Evolutionary conservation across 352 stramenopile genomes (phyloP).

Genomic region (Phytophthora fragariaefolia): DNA sequence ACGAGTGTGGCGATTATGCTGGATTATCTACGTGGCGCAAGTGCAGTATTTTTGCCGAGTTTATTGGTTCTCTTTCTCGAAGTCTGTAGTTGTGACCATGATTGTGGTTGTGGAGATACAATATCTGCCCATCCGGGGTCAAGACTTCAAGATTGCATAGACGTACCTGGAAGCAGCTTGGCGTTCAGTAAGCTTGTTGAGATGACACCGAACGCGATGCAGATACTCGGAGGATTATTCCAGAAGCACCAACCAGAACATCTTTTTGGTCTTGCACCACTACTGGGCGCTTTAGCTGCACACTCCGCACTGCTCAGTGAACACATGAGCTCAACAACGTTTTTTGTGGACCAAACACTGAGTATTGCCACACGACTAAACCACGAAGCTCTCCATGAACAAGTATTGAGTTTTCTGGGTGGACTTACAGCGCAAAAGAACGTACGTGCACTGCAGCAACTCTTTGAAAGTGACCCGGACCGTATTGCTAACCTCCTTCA

Average conservation of each 20-base stretch:
- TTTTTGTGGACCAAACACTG: slow-evolving; percentile 48
- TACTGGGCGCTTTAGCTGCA: slow-evolving; percentile 50
- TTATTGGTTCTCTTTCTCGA: slow-evolving; percentile 54
- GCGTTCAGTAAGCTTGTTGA: slow-evolving; percentile 52
- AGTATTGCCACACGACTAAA: slow-evolving; percentile 45
- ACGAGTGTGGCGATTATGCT: slow-evolving; percentile 40
- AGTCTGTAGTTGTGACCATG: slow-evolving; percentile 33
- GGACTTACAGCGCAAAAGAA: slow-evolving; percentile 63
- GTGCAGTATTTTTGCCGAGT: slow-evolving; percentile 37
- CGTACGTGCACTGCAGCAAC: slow-evolving; percentile 37
- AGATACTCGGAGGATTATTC: slow-evolving; percentile 49
- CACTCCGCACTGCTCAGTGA: slow-evolving; percentile 39
- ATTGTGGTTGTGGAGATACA: slow-evolving; percentile 9
- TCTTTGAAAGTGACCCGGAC: slow-evolving; percentile 58
- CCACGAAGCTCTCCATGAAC: slow-evolving; percentile 43
- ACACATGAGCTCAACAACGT: slow-evolving; percentile 39
- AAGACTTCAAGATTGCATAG: not conserved
- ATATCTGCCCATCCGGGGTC: not conserved
- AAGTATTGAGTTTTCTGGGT: slow-evolving; percentile 58
- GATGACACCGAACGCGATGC: slow-evolving; percentile 26
- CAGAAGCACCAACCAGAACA: slow-evolving; percentile 42
- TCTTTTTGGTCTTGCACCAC: slow-evolving; percentile 49
- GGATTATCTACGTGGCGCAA: slow-evolving; percentile 39
- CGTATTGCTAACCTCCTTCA: slow-evolving; percentile 66
- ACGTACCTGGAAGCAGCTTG: slow-evolving; percentile 17